phyloP scores from a whole-genome alignment of 768 basidiomycete genomes.

The Kwoniella mangroviensis region DNA sequence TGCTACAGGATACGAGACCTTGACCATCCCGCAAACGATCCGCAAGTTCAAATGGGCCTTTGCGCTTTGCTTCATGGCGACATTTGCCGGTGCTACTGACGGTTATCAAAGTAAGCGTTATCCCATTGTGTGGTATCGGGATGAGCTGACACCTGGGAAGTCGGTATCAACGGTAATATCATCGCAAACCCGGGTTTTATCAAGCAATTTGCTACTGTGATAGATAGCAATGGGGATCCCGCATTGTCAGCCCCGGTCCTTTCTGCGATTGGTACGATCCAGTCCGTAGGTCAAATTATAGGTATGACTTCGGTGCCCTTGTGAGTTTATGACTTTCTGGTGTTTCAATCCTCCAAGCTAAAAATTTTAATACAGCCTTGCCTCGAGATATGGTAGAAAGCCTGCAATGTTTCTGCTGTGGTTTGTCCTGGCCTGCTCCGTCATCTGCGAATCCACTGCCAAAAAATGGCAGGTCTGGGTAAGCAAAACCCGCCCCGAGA shows the following conservation, averaged over 20 bases:
- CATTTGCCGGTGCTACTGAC: slow-evolving; percentile 30
- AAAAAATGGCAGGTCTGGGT: slow-evolving; percentile 37
- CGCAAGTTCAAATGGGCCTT: slow-evolving; percentile 26
- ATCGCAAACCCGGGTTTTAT: slow-evolving; percentile 40
- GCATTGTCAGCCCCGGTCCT: slow-evolving; percentile 26
- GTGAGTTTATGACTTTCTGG: slow-evolving; percentile 12
- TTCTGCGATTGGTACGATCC: slow-evolving; percentile 32
- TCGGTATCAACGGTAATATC: slow-evolving; percentile 39
- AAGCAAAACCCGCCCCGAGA: neutral
- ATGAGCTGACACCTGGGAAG: slow-evolving; percentile 7
- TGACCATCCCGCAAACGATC: slow-evolving; percentile 22
- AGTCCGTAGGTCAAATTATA: slow-evolving; percentile 39
- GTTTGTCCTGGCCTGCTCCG: slow-evolving; percentile 22
- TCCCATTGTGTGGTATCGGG: neutral
- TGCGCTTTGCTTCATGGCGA: slow-evolving; percentile 28
- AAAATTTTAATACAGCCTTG: slow-evolving; percentile 13
- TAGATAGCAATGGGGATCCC: slow-evolving; percentile 7
- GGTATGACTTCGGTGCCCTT: slow-evolving; percentile 35
- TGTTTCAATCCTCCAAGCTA: neutral
- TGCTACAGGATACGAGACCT: slow-evolving; percentile 26
- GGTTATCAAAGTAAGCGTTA: slow-evolving; percentile 31
- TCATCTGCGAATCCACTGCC: slow-evolving; percentile 32
- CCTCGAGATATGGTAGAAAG: slow-evolving; percentile 31
- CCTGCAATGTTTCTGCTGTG: slow-evolving; percentile 31
- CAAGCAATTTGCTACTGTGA: slow-evolving; percentile 27